Conservation (phyloP, 306 rosid species). For the Trifolium pratense region DNA sequence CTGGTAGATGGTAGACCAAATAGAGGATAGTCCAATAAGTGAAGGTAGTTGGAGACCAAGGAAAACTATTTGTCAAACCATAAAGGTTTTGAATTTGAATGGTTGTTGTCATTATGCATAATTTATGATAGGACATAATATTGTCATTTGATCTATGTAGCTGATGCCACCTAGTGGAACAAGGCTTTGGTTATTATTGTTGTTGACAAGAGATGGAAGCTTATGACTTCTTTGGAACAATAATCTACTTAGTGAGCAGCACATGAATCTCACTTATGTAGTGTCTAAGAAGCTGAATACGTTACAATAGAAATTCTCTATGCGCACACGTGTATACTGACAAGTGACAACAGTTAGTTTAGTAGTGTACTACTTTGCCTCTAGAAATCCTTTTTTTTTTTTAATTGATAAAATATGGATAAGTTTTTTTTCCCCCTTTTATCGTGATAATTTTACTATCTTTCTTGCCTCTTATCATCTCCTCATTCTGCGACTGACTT, state of each 20-base stretch:
- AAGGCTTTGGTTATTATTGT: not conserved
- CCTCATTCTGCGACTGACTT: constrained; percentile 1
- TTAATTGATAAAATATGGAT: constrained; percentile 1
- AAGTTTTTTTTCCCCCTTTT: not conserved
- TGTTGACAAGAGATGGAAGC: constrained; percentile 10
- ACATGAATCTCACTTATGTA: not conserved
- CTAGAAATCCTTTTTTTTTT: constrained; percentile 4
- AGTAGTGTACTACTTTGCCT: constrained; percentile 2
- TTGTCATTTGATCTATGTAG: not conserved
- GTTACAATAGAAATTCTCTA: not conserved
- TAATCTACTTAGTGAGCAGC: not conserved
- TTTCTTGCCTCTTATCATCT: not conserved
- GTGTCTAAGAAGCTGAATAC: not conserved
- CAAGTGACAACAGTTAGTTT: not conserved
- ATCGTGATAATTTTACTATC: constrained; percentile 1
- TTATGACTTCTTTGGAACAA: not conserved
- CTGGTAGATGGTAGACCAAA: not conserved
- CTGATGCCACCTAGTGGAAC: not conserved
- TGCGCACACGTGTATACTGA: not conserved
- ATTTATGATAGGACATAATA: not conserved
- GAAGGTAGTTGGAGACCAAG: not conserved
- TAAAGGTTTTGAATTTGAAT: not conserved
- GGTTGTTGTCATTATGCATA: constrained; percentile 2
- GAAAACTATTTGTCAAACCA: not conserved
- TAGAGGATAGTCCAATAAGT: constrained; percentile 1